Conservation (phyloP, 305 asterid genomes). For the Caryopteris hybrid region DNA sequence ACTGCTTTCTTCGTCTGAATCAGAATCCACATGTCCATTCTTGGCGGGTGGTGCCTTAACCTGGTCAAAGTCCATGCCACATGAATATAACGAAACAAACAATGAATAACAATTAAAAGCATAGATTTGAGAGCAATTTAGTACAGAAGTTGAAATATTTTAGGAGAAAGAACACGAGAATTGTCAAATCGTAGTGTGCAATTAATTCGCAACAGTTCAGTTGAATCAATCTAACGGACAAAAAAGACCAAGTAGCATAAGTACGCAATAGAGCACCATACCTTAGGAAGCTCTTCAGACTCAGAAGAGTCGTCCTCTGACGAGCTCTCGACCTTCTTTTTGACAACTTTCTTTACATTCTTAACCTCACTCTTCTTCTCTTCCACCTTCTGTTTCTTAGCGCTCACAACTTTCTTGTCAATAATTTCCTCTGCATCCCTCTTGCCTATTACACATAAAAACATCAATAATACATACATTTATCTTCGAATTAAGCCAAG, state of each 20-base stretch:
- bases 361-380: slow-evolving; percentile 45
- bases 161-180: background rate
- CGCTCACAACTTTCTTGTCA: slow-evolving; percentile 36
- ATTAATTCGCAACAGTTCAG: no score
- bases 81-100: background rate
- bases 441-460: slow-evolving; percentile 39
- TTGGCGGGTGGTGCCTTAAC: slow-evolving; percentile 26
- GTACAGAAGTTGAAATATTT: background rate
- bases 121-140: background rate
- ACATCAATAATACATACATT: background rate
- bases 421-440: slow-evolving; percentile 58
- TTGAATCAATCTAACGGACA: background rate
- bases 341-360: slow-evolving; percentile 26
- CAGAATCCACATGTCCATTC: slow-evolving; percentile 23
- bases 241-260: background rate
- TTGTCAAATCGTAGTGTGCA: background rate
- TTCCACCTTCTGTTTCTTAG: slow-evolving; percentile 62
- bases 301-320: slow-evolving; percentile 42
- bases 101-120: background rate
- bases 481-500: background rate
- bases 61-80: slow-evolving; percentile 9
- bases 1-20: slow-evolving; percentile 29
- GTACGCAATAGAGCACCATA: background rate
- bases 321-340: slow-evolving; percentile 32
- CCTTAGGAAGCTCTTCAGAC: slow-evolving; percentile 50